phyloP scores from a whole-genome alignment of 1,139 yeast genomes.

The Taiozyma onychis region DNA sequence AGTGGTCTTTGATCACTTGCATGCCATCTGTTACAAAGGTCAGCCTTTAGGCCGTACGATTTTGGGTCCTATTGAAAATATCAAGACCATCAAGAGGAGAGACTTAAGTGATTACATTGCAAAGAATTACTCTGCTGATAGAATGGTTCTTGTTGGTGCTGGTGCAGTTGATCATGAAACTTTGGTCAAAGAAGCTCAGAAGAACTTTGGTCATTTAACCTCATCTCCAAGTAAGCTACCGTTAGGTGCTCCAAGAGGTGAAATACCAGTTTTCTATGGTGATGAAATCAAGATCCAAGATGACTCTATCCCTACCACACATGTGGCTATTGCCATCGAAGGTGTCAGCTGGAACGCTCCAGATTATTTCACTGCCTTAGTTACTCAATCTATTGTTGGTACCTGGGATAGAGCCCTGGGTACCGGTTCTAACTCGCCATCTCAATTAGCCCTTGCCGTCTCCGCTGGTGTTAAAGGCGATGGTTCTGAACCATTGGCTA shows the following conservation, averaged over 20 bases:
- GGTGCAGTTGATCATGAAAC: conserved; percentile 90
- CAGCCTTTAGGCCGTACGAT: conserved; percentile 98
- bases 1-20: conserved; percentile 94
- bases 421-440: conserved; percentile 62
- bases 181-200: conserved; percentile 69
- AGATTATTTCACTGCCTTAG: conserved; percentile 91
- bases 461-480: conserved; percentile 45
- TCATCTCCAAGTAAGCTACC: conserved; percentile 59
- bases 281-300: conserved; percentile 86
- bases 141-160: conserved; percentile 96
- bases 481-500: conserved; percentile 57
- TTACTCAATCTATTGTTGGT: conserved; percentile 94
- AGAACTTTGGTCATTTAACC: conserved; percentile 72
- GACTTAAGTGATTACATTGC: conserved; percentile 78
- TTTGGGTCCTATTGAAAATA: conserved; percentile 88
- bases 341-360: conserved; percentile 98
- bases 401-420: conserved; percentile 96
- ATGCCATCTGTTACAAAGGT: conserved; percentile 82
- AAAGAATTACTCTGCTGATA: conserved; percentile 88
- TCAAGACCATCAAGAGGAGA: conserved; percentile 66
- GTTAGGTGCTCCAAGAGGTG: conserved; percentile 72
- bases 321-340: conserved; percentile 92
- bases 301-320: conserved; percentile 79
- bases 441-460: conserved; percentile 74
- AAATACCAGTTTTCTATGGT: conserved; percentile 75